Percentiles rank a stretch among this genome's conserved stretches.
These are phyloP conservation scores for Boletus mariae DNA, from an alignment of 1,284 basidiomycete species.

Conservation along the genomic window DNA sequence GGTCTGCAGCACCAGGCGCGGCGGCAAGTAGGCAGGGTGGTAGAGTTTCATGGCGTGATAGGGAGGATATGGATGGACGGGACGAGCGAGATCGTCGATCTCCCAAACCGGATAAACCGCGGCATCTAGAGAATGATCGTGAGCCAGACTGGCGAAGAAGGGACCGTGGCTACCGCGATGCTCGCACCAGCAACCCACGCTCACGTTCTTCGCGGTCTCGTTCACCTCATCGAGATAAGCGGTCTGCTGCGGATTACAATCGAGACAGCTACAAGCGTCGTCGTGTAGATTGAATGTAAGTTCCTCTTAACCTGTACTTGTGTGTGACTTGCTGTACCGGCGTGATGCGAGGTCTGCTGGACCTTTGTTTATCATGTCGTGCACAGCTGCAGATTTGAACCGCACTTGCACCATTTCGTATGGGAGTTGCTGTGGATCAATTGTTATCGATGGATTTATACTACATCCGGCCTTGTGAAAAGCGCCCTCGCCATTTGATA, in stretches of 20 bases:
- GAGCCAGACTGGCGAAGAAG: slow-evolving; percentile 24
- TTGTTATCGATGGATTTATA: slow-evolving; percentile 21
- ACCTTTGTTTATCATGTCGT: not conserved
- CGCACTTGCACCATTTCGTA: slow-evolving; percentile 6
- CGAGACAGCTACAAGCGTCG: slow-evolving; percentile 36
- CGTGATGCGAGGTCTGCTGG: not conserved
- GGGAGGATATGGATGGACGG: slow-evolving; percentile 25
- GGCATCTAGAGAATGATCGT: slow-evolving; percentile 26
- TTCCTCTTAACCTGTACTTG: slow-evolving; percentile 3
- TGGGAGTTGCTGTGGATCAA: slow-evolving; percentile 7
- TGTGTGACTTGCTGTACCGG: not conserved
- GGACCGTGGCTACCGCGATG: slow-evolving; percentile 22
- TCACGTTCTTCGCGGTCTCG: slow-evolving; percentile 37
- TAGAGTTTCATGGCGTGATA: slow-evolving; percentile 43
- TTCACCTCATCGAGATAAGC: slow-evolving; percentile 34
- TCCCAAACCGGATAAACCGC: slow-evolving; percentile 25
- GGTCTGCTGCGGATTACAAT: slow-evolving; percentile 40
- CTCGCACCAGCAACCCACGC: slow-evolving; percentile 20
- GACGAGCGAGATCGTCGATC: slow-evolving; percentile 25
- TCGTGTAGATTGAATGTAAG: slow-evolving; percentile 34
- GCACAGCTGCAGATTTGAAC: not conserved
- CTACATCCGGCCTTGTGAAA: not conserved
- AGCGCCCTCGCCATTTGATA: slow-evolving; percentile 6
- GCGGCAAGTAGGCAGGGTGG: slow-evolving; percentile 42
- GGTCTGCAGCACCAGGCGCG: slow-evolving; percentile 37